A percentile compares a stretch with the other conserved stretches of the same genome.
Evolutionary conservation across 2,329 filamentous ascomycete genomes (phyloP).

Genomic region (Fusarium camptoceras): DNA sequence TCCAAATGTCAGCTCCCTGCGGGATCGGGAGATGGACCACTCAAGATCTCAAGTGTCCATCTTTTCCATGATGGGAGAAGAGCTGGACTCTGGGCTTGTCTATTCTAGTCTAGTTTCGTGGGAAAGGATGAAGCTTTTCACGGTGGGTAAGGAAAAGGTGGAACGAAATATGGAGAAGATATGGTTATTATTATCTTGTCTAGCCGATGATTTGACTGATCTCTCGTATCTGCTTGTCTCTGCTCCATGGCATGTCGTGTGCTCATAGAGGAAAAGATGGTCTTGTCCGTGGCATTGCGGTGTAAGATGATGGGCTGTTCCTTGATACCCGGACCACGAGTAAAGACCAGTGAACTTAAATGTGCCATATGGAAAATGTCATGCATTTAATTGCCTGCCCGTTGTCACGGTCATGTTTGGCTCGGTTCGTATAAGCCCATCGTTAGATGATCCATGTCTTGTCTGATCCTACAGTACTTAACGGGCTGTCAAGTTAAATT

Average conservation of each 20-base stretch:
- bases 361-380: slow-evolving; percentile 8
- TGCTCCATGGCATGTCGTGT: slow-evolving; percentile 10
- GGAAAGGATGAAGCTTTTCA: slow-evolving; percentile 26
- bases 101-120: neutral
- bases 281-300: neutral
- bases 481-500: slow-evolving; percentile 5
- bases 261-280: slow-evolving; percentile 20
- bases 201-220: slow-evolving; percentile 19
- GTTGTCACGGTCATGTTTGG: neutral
- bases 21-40: slow-evolving; percentile 25
- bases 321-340: neutral
- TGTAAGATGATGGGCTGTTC: slow-evolving; percentile 19
- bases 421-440: slow-evolving; percentile 16
- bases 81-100: neutral
- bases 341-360: neutral
- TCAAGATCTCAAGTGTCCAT: slow-evolving; percentile 39
- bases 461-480: slow-evolving; percentile 9
- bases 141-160: slow-evolving; percentile 19
- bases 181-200: slow-evolving; percentile 13
- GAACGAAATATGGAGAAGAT: slow-evolving; percentile 34
- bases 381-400: slow-evolving; percentile 22
- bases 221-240: slow-evolving; percentile 29
- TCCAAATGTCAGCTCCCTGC: slow-evolving; percentile 23
- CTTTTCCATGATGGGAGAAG: slow-evolving; percentile 36
- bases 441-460: slow-evolving; percentile 12